Conservation (phyloP, 139 green algal genomes). For the Mychonastes homosphaera region DNA sequence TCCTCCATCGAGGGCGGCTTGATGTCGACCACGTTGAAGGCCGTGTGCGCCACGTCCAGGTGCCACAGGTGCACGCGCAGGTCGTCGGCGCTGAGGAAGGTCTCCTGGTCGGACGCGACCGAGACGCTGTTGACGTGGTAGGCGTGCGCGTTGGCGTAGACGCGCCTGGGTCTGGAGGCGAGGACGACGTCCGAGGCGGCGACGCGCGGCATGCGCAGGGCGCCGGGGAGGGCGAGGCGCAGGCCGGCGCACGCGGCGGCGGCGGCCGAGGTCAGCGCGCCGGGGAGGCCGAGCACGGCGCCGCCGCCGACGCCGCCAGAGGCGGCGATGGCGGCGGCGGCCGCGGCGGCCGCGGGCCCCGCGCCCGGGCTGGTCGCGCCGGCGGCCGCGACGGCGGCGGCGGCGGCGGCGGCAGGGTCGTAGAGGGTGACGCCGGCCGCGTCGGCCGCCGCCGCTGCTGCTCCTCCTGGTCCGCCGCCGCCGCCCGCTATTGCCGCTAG, state of each 20-base stretch:
- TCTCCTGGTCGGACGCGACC: conserved; percentile 80
- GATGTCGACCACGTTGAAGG: conserved; percentile 99
- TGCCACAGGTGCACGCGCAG: conserved; percentile 94
- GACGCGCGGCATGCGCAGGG: conserved; percentile 8
- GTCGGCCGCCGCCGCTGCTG: too few relatives aligned
- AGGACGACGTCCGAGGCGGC: conserved; percentile 38
- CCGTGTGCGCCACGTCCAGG: conserved; percentile 76
- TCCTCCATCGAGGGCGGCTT: conserved; percentile 99
- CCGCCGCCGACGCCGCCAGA: neutral
- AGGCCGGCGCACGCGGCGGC: neutral
- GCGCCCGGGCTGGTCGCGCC: too few relatives aligned
- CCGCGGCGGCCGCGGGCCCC: neutral
- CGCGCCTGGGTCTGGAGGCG: conserved; percentile 44
- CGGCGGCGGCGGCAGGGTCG: too few relatives aligned
- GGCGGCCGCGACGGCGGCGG: too few relatives aligned
- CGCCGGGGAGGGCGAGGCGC: neutral
- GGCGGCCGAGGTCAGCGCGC: neutral
- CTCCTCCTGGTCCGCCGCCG: too few relatives aligned
- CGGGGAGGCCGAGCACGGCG: neutral
- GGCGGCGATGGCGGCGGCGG: neutral
- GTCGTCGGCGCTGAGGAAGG: conserved; percentile 92
- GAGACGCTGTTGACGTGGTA: conserved; percentile 99
- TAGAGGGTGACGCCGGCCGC: too few relatives aligned
- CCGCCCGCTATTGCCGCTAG: too few relatives aligned
- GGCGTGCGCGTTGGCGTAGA: conserved; percentile 87